A percentile compares a stretch with the other conserved stretches of the same genome.
Conservation (phyloP, 2,329 filamentous ascomycete genomes). For the Monilinia fructigena region DNA sequence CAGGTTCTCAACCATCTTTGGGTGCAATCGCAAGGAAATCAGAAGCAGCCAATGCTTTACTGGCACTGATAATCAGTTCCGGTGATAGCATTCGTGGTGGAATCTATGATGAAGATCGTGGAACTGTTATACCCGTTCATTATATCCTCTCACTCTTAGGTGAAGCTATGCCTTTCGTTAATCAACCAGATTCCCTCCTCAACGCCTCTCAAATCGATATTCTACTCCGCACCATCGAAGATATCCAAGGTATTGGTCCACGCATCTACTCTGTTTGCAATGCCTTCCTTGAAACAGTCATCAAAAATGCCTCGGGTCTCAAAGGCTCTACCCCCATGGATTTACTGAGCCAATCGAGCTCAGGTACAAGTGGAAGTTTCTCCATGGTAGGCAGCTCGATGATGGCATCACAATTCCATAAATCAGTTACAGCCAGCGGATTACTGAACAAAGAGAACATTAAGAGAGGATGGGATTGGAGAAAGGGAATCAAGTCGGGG, state of each 20-base stretch:
- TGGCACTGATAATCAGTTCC: constrained; percentile 81
- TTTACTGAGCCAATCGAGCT: constrained; percentile 64
- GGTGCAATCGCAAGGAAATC: constrained; percentile 59
- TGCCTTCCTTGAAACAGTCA: constrained; percentile 73
- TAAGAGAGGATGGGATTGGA: constrained; percentile 73
- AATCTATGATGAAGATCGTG: constrained; percentile 75
- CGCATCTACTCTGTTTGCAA: constrained; percentile 73
- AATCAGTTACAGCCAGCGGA: constrained; percentile 56
- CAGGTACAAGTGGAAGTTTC: constrained; percentile 57
- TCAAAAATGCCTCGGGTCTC: constrained; percentile 65
- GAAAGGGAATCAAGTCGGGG: constrained; percentile 54
- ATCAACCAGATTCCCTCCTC: constrained; percentile 60
- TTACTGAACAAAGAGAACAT: constrained; percentile 49
- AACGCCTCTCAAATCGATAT: constrained; percentile 70
- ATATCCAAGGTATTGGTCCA: constrained; percentile 71
- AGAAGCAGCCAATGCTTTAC: constrained; percentile 69
- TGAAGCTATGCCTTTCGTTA: constrained; percentile 76
- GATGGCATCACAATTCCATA: constrained; percentile 61
- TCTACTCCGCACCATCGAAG: constrained; percentile 75
- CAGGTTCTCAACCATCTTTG: constrained; percentile 42
- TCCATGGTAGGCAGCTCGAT: constrained; percentile 70
- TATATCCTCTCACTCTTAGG: constrained; percentile 80
- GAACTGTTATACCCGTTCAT: constrained; percentile 84
- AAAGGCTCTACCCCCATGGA: constrained; percentile 64
- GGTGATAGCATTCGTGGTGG: constrained; percentile 90